Base-by-base conservation (phyloP, 768 basidiomycete genomes). In the Scleroderma citrinum region DNA sequence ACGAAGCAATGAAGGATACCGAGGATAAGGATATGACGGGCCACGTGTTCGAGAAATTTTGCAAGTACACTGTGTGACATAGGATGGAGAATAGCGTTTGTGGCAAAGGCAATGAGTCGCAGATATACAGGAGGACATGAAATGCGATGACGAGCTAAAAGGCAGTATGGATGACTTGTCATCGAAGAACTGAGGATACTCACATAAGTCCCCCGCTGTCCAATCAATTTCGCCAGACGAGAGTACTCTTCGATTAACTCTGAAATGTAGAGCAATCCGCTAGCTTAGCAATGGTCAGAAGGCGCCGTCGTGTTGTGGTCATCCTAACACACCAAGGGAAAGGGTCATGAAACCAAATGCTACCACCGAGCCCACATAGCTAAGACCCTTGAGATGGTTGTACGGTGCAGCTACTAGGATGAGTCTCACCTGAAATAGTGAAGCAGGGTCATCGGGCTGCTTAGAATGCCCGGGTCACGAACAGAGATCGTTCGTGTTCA, bases 211-310 rank as follows among this genome's bases (percentile, higher is more conserved):
- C 82, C 78, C 55, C 88, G 72, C 66, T 91, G 84, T 1, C 96
- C 96, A 20, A 92, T 63, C 1, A 69, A 56, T 70, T 97, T 99
- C 12, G 96, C 88, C 48, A 78, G 61, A 40, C 79, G 80, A 12
- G 92, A 83, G 64, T 95, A 86, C 63, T 98, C 95, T 66, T 98
- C 95, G 53, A 98, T 97, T 29, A 97, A 66, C 64, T 98, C 95
- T 2, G 94, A 93, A 29, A 95, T 71, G 75, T 95, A 97, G 47
- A 98, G 71, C 39, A 98, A 73, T 7, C 94, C 95, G 68, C 90
- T 94, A 43, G 95, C 95, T 95, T 63, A 12, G 51, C 13, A 41
- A 26, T 2, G 49, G 42, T 60, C 36, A 54, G 55, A 37, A 35
- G 13, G 19, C 48, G 38, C 24, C n/a, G 42, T 20, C 20, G 35